A percentile compares a stretch with the other conserved stretches of the same genome.
These are phyloP conservation scores for Centella asiatica DNA, from an alignment of 129 eudicot genomes.

Conservation along the genomic window DNA sequence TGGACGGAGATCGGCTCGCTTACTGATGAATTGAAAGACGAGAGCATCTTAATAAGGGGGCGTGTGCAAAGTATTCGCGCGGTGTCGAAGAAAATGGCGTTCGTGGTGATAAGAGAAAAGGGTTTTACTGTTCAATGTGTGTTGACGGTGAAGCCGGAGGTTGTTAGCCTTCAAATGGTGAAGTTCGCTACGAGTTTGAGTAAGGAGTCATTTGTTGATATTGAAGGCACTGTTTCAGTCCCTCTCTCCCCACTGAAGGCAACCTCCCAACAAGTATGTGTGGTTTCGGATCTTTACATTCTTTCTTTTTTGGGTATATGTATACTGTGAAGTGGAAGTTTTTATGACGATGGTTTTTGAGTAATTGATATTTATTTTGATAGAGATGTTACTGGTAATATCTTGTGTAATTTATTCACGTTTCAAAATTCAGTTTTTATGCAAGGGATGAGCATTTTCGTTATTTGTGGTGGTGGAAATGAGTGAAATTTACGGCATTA, in stretches of 20 bases:
- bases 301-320: too few relatives aligned
- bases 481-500: too few relatives aligned
- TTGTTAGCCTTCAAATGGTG: conserved; percentile 71
- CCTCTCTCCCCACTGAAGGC: conserved; percentile 53
- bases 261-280: conserved; percentile 72
- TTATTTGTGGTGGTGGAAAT: too few relatives aligned
- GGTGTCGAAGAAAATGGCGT: conserved; percentile 86
- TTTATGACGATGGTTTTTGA: too few relatives aligned
- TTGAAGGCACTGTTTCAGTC: conserved; percentile 57
- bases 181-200: conserved; percentile 48
- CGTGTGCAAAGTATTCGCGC: conserved; percentile 66
- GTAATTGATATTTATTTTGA: too few relatives aligned
- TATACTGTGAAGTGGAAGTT: too few relatives aligned
- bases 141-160: conserved; percentile 49
- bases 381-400: too few relatives aligned
- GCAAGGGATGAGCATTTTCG: too few relatives aligned
- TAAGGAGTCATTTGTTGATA: conserved; percentile 57
- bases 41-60: conserved; percentile 49
- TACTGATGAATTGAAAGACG: conserved; percentile 30
- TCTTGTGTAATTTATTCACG: too few relatives aligned
- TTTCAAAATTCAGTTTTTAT: too few relatives aligned
- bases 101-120: conserved; percentile 57
- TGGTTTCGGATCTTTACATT: neutral
- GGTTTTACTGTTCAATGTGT: conserved; percentile 79
- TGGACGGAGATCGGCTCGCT: conserved; percentile 54